Evolutionary conservation across 805 yeast species (phyloP).

Genomic region (Wickerhamiella vanderwaltii): DNA sequence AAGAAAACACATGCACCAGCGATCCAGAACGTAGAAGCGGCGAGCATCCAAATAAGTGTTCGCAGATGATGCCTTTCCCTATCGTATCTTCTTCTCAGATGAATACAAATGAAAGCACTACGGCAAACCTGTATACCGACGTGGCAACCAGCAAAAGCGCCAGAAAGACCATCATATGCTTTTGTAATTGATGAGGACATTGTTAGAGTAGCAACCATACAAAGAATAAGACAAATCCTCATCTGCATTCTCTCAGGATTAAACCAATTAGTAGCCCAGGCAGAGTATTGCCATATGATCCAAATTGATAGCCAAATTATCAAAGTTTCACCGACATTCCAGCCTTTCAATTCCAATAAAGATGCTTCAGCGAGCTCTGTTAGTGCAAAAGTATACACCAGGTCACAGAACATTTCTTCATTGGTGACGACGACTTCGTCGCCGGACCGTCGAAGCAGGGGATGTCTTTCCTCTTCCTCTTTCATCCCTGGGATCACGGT

Average conservation of each 20-base stretch:
- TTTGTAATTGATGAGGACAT: neutral
- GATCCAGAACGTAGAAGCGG: neutral
- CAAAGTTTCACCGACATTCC: neutral
- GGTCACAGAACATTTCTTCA: constrained; percentile 4
- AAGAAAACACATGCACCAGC: constrained; percentile 2
- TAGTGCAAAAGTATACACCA: neutral
- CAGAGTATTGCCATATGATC: constrained; percentile 2
- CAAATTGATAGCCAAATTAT: constrained; percentile 1
- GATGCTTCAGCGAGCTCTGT: neutral
- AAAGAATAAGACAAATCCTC: neutral
- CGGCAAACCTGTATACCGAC: constrained; percentile 2
- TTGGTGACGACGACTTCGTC: neutral
- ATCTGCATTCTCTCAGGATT: neutral
- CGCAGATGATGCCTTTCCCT: neutral
- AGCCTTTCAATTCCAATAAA: neutral
- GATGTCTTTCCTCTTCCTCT: neutral
- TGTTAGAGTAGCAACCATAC: neutral
- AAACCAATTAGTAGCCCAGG: constrained; percentile 2
- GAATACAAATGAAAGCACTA: neutral
- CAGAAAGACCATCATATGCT: neutral
- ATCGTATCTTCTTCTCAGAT: neutral
- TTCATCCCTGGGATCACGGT: too few species aligned
- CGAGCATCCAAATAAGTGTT: neutral
- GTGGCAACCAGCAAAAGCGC: constrained; percentile 1
- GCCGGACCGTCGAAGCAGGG: neutral